These are phyloP conservation scores for Taxillus chinensis DNA, from an alignment of 164 flowering plant genomes.

Conservation along the genomic window DNA sequence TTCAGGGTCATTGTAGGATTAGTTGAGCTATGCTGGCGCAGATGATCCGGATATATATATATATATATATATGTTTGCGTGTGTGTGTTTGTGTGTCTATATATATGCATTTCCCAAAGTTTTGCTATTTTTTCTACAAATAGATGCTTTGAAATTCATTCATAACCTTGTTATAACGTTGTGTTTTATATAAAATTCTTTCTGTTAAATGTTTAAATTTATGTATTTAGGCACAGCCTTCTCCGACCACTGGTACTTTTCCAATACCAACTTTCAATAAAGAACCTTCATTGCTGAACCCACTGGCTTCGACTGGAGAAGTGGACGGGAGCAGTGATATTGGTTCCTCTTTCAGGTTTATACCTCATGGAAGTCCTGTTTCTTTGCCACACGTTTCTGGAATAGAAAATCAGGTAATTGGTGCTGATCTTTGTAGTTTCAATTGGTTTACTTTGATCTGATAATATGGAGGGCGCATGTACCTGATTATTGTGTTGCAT, in stretches of 20 bases:
- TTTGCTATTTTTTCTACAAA: no score
- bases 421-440: neutral
- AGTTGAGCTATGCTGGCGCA: no score
- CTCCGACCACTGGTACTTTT: constrained; percentile 74
- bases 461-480: no score
- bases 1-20: no score
- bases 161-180: no score
- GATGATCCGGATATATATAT: no score
- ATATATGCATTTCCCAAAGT: no score
- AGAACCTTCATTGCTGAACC: constrained; percentile 17
- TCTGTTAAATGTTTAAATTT: neutral
- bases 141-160: no score
- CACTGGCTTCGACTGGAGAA: constrained; percentile 15
- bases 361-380: constrained; percentile 14
- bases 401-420: constrained; percentile 30
- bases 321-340: constrained; percentile 13
- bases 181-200: constrained; percentile 2
- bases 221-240: constrained; percentile 25
- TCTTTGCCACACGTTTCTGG: constrained; percentile 15
- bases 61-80: no score
- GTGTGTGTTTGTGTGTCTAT: no score
- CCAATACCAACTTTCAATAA: constrained; percentile 19
- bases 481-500: no score
- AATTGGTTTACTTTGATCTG: neutral
- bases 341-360: constrained; percentile 29